phyloP scores from a whole-genome alignment of 1,284 basidiomycete genomes.

The Phaffia rhodozyma region DNA sequence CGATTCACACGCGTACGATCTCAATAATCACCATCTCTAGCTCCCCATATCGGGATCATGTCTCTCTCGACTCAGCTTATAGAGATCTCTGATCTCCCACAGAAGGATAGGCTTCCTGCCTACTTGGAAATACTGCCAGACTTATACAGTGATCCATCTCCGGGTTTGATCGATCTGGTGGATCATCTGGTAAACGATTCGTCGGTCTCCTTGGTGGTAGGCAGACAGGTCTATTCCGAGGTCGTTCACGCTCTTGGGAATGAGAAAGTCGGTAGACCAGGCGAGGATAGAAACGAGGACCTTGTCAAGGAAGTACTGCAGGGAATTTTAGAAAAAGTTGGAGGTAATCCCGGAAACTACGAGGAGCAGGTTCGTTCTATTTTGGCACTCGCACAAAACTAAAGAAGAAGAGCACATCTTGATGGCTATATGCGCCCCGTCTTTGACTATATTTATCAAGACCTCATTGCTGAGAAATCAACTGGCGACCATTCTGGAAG shows the following conservation, averaged over 20 bases:
- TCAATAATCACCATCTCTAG: not conserved
- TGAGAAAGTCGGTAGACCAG: not conserved
- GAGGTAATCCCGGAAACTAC: conserved; percentile 51
- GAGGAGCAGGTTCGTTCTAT: conserved; percentile 74
- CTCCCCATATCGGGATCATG: not conserved
- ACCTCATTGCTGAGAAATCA: conserved; percentile 71
- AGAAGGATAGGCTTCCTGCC: conserved; percentile 14
- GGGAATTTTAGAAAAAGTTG: conserved; percentile 56
- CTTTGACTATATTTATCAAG: conserved; percentile 38
- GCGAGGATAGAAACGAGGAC: not conserved
- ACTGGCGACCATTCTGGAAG: conserved; percentile 75
- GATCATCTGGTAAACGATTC: conserved; percentile 67
- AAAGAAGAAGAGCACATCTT: not conserved
- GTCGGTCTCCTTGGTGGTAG: conserved; percentile 64
- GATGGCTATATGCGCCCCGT: not conserved
- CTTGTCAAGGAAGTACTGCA: conserved; percentile 35
- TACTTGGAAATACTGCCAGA: conserved; percentile 35
- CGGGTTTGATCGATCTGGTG: conserved; percentile 54
- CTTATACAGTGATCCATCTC: conserved; percentile 39
- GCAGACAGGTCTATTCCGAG: conserved; percentile 68
- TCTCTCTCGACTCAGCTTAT: not conserved
- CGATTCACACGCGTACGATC: not conserved
- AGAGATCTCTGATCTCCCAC: conserved; percentile 5
- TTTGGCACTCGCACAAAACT: not conserved
- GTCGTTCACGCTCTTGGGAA: conserved; percentile 52